These are phyloP conservation scores for Citrullus colocynthis DNA, from an alignment of 306 rosid species.

Conservation along the genomic window DNA sequence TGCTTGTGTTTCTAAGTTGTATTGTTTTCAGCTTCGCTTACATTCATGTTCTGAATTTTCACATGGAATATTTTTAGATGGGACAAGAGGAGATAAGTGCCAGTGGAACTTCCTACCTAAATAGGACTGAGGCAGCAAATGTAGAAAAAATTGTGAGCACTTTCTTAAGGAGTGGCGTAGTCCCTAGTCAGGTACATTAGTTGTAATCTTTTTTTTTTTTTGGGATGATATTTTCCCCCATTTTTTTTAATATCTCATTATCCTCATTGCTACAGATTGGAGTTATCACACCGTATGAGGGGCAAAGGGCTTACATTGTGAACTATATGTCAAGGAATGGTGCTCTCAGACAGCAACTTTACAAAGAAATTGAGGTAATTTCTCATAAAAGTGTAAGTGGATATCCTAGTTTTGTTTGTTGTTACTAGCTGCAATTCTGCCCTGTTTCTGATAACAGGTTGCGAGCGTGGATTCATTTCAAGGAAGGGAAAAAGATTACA, in stretches of 20 bases:
- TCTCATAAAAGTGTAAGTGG: not conserved
- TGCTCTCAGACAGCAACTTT: slow-evolving; percentile 95
- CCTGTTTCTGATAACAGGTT: slow-evolving; percentile 49
- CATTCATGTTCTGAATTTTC: slow-evolving; percentile 8
- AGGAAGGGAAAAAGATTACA: slow-evolving; percentile 98
- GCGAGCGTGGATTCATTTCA: slow-evolving; percentile 99
- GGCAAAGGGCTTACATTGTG: slow-evolving; percentile 96
- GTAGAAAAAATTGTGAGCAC: slow-evolving; percentile 98
- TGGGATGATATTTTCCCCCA: not conserved
- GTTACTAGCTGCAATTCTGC: not conserved
- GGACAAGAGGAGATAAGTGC: slow-evolving; percentile 99
- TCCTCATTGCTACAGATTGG: slow-evolving; percentile 48
- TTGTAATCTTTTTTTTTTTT: not conserved
- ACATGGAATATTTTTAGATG: slow-evolving; percentile 39
- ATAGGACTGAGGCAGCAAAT: slow-evolving; percentile 99
- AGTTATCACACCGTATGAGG: slow-evolving; percentile 97
- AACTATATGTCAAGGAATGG: slow-evolving; percentile 98
- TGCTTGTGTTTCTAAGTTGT: not conserved
- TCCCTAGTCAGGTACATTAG: slow-evolving; percentile 94
- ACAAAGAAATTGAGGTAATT: slow-evolving; percentile 92
- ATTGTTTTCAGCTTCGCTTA: not conserved
- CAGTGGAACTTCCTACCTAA: slow-evolving; percentile 91
- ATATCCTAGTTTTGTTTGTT: not conserved
- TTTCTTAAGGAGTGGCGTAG: slow-evolving; percentile 92
- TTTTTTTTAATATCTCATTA: not conserved